Conservation (phyloP, 169 alveolate species). For the Plasmodium cynomolgi region DNA sequence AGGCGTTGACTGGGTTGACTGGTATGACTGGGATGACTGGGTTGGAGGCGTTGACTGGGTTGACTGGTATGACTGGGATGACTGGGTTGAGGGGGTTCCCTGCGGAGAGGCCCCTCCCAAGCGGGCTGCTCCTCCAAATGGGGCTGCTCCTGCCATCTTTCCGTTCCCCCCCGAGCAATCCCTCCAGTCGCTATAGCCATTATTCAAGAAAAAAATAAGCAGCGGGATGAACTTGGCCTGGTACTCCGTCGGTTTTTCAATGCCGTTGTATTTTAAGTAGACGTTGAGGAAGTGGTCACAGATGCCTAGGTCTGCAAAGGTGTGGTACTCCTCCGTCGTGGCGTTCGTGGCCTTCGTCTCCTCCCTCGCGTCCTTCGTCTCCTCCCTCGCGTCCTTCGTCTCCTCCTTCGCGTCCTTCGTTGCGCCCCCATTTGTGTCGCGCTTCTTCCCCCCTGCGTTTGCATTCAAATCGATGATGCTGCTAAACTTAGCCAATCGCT, state of each 20-base stretch:
- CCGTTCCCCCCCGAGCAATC: neutral
- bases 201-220: conserved; percentile 16
- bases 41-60: neutral
- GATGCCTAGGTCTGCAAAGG: conserved; percentile 28
- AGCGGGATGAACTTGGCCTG: conserved; percentile 42
- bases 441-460: neutral
- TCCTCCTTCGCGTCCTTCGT: neutral
- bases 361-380: neutral
- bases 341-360: neutral
- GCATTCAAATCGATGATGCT: conserved; percentile 45
- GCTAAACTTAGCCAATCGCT: neutral
- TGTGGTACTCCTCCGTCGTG: neutral
- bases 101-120: neutral
- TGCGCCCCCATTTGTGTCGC: neutral
- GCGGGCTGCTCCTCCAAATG: neutral
- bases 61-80: neutral
- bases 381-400: neutral
- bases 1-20: neutral
- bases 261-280: conserved; percentile 46
- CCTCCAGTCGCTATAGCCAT: neutral
- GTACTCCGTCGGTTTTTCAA: conserved; percentile 18
- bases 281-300: conserved; percentile 39
- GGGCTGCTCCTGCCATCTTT: neutral
- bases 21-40: neutral
- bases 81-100: neutral